Conservation (phyloP, 257 asterid genomes). For the Solanum gandarillasii region DNA sequence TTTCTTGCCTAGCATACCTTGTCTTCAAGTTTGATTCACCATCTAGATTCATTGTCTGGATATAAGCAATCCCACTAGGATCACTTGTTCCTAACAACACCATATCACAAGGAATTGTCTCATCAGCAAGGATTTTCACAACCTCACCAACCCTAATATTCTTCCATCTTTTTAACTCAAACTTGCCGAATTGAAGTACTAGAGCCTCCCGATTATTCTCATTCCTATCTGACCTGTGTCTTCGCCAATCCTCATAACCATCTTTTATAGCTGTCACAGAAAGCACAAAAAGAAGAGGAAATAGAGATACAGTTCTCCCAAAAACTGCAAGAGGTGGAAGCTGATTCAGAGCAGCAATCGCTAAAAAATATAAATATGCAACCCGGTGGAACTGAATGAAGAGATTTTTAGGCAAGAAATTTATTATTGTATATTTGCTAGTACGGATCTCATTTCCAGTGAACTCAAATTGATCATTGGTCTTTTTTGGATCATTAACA, state of each 20-base stretch:
- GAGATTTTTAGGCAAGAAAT: slow-evolving; percentile 86
- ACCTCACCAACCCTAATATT: slow-evolving; percentile 77
- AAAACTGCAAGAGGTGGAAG: slow-evolving; percentile 98
- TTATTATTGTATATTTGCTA: slow-evolving; percentile 78
- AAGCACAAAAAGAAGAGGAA: slow-evolving; percentile 96
- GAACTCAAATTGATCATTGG: slow-evolving; percentile 52
- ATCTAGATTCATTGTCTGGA: slow-evolving; percentile 96
- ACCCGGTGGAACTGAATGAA: slow-evolving; percentile 93
- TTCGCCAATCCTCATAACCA: slow-evolving; percentile 98
- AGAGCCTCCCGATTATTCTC: slow-evolving; percentile 90
- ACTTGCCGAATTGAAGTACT: slow-evolving; percentile 59
- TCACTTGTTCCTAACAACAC: slow-evolving; percentile 90
- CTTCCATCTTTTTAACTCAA: slow-evolving; percentile 68
- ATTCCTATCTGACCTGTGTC: slow-evolving; percentile 96
- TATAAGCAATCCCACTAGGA: slow-evolving; percentile 92
- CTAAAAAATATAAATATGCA: slow-evolving; percentile 90
- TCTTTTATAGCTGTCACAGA: slow-evolving; percentile 95
- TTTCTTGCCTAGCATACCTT: slow-evolving; percentile 98
- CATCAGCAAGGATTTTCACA: slow-evolving; percentile 68
- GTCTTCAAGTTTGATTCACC: slow-evolving; percentile 99
- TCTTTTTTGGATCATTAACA: slow-evolving; percentile 70
- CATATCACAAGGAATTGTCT: slow-evolving; percentile 95
- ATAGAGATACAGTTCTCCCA: slow-evolving; percentile 92
- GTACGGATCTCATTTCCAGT: slow-evolving; percentile 94
- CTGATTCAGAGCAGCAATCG: slow-evolving; percentile 92